A percentile compares a stretch with the other conserved stretches of the same genome.
phyloP scores from a whole-genome alignment of 2,329 filamentous ascomycete species.

The Cordyceps pruinosa region DNA sequence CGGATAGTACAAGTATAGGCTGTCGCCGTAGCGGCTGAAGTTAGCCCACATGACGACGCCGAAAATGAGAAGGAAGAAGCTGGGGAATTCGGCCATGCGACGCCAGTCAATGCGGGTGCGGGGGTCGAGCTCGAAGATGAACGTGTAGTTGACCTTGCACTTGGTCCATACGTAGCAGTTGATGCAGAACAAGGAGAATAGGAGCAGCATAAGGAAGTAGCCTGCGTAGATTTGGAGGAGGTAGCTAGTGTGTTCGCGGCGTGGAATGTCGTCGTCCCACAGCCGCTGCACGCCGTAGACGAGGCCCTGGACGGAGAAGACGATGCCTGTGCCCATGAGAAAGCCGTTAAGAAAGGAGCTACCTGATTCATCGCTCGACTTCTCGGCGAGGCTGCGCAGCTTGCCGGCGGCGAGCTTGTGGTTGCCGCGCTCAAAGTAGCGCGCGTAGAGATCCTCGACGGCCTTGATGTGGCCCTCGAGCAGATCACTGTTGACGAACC shows the following conservation, averaged over 20 bases:
- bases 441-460: slow-evolving; percentile 85
- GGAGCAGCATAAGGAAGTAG: slow-evolving; percentile 75
- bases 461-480: slow-evolving; percentile 72
- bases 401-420: slow-evolving; percentile 87
- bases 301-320: slow-evolving; percentile 60
- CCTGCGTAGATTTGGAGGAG: slow-evolving; percentile 87
- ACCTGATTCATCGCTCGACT: slow-evolving; percentile 47
- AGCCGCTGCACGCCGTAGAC: slow-evolving; percentile 52
- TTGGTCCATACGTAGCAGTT: slow-evolving; percentile 77
- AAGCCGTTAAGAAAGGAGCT: slow-evolving; percentile 57
- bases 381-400: slow-evolving; percentile 64
- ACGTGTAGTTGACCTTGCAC: slow-evolving; percentile 89
- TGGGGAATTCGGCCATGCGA: slow-evolving; percentile 78
- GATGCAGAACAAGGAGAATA: slow-evolving; percentile 78
- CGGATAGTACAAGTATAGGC: slow-evolving; percentile 79
- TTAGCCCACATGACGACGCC: slow-evolving; percentile 86
- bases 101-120: slow-evolving; percentile 84
- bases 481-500: slow-evolving; percentile 85
- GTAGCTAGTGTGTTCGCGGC: slow-evolving; percentile 54
- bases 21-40: slow-evolving; percentile 62
- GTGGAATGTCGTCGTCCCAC: slow-evolving; percentile 37
- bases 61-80: slow-evolving; percentile 70
- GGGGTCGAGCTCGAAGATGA: slow-evolving; percentile 94
- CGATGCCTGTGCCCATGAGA: slow-evolving; percentile 59
- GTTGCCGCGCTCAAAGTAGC: slow-evolving; percentile 91